Evolutionary conservation across 2,329 filamentous ascomycete genomes (phyloP).

Genomic region (Dactylellina parvicollis): DNA sequence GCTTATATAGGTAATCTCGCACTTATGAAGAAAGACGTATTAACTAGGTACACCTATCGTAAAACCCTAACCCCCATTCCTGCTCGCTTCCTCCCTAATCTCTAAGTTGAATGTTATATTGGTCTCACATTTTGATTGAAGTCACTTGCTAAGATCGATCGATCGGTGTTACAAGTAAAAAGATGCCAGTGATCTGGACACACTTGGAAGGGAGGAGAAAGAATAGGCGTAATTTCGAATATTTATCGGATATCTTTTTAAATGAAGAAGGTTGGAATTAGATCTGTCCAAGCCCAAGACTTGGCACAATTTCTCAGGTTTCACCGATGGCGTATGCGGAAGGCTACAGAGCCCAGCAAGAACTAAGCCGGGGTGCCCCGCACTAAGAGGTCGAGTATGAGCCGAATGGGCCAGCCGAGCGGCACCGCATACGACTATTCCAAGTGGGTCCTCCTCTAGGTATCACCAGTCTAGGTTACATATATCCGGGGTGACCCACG

Average conservation of each 20-base stretch:
- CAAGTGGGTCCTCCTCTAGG: constrained; percentile 2
- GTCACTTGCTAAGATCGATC: constrained; percentile 2
- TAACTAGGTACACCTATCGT: no score
- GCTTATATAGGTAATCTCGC: neutral
- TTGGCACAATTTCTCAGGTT: constrained; percentile 2
- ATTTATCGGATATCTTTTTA: constrained; percentile 5
- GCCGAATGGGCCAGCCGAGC: constrained; percentile 13
- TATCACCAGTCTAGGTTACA: constrained; percentile 33
- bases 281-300: constrained; percentile 1
- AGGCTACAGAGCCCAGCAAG: constrained; percentile 17
- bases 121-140: constrained; percentile 1
- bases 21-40: no score
- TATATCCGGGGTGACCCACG: constrained; percentile 37
- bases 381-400: constrained; percentile 9
- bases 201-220: constrained; percentile 7
- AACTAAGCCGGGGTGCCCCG: constrained; percentile 21
- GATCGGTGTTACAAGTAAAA: constrained; percentile 2
- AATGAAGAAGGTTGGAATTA: constrained; percentile 2
- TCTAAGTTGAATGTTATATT: neutral
- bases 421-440: constrained; percentile 5
- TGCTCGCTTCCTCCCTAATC: neutral
- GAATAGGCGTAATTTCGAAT: constrained; percentile 14
- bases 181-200: constrained; percentile 1
- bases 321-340: constrained; percentile 9
- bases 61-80: no score